A percentile compares a stretch with the other conserved stretches of the same genome.
Conservation (phyloP, 1,284 basidiomycete species). For the Irpex lacteus region DNA sequence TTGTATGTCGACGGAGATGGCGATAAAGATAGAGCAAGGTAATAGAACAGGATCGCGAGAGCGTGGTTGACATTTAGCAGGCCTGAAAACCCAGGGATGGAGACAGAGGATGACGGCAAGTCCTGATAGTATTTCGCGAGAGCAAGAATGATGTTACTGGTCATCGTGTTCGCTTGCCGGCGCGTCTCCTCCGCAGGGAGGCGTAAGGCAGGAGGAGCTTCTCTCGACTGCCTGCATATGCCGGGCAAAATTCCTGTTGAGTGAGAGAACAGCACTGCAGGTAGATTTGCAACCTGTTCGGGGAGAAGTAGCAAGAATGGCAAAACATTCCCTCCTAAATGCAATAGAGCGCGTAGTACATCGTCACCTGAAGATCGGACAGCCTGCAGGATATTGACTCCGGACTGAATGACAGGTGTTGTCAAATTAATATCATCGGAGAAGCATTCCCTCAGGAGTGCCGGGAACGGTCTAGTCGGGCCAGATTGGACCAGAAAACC, state of each 20-base stretch:
- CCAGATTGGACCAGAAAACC: constrained; percentile 18
- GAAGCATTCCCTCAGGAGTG: constrained; percentile 11
- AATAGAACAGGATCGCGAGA: constrained; percentile 52
- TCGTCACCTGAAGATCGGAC: constrained; percentile 22
- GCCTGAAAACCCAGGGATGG: constrained; percentile 26
- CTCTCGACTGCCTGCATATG: constrained; percentile 24
- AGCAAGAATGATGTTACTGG: constrained; percentile 51
- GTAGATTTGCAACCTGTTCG: constrained; percentile 36
- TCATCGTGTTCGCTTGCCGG: constrained; percentile 37
- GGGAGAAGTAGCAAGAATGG: constrained; percentile 46
- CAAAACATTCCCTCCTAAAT: constrained; percentile 28
- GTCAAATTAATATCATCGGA: constrained; percentile 7
- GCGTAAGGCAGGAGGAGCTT: constrained; percentile 13
- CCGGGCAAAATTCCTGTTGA: constrained; percentile 36
- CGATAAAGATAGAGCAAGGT: constrained; percentile 51
- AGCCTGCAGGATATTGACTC: constrained; percentile 18
- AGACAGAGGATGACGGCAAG: constrained; percentile 19
- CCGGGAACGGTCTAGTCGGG: constrained; percentile 14
- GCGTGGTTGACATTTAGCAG: constrained; percentile 44
- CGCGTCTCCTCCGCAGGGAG: constrained; percentile 21
- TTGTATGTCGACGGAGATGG: constrained; percentile 58
- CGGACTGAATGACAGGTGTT: constrained; percentile 14
- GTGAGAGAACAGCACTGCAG: constrained; percentile 34
- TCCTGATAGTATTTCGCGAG: constrained; percentile 57
- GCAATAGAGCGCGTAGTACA: constrained; percentile 20